Evolutionary conservation across 768 basidiomycete species (phyloP).

Genomic region (Mycena galopus): DNA sequence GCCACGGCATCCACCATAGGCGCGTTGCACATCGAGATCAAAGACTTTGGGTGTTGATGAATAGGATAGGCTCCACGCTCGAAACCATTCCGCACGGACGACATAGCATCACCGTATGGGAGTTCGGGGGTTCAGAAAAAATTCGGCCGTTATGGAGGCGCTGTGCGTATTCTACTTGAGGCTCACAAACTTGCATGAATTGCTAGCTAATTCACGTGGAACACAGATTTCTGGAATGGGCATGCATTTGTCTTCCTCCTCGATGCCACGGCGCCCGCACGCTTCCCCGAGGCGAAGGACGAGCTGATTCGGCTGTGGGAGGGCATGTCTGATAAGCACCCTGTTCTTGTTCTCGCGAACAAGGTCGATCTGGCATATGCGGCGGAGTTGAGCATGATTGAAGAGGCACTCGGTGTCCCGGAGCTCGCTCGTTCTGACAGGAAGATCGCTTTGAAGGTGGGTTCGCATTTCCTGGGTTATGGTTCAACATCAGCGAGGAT

Average conservation of each 20-base stretch:
- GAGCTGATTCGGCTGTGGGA: slow-evolving; percentile 59
- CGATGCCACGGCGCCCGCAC: slow-evolving; percentile 62
- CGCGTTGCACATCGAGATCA: slow-evolving; percentile 38
- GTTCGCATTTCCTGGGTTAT: background rate
- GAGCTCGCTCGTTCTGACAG: background rate
- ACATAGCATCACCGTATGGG: slow-evolving; percentile 67
- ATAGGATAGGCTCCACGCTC: slow-evolving; percentile 50
- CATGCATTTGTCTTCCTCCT: slow-evolving; percentile 66
- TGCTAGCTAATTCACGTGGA: background rate
- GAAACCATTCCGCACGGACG: slow-evolving; percentile 62
- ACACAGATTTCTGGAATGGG: slow-evolving; percentile 40
- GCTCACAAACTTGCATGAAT: background rate
- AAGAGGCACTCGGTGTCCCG: slow-evolving; percentile 1
- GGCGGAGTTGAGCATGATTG: background rate
- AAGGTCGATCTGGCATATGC: slow-evolving; percentile 12
- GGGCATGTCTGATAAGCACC: slow-evolving; percentile 43
- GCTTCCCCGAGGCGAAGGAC: slow-evolving; percentile 59
- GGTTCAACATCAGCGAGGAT: too few species aligned
- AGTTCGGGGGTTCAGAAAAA: slow-evolving; percentile 64
- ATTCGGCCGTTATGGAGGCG: slow-evolving; percentile 57
- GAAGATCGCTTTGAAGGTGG: slow-evolving; percentile 3
- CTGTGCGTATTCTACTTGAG: slow-evolving; percentile 2
- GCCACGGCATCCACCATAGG: slow-evolving; percentile 45
- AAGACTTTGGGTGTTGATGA: background rate
- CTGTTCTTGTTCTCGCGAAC: slow-evolving; percentile 24